Base-by-base conservation (phyloP, 805 yeast species). In the Pichia manshurica region DNA sequence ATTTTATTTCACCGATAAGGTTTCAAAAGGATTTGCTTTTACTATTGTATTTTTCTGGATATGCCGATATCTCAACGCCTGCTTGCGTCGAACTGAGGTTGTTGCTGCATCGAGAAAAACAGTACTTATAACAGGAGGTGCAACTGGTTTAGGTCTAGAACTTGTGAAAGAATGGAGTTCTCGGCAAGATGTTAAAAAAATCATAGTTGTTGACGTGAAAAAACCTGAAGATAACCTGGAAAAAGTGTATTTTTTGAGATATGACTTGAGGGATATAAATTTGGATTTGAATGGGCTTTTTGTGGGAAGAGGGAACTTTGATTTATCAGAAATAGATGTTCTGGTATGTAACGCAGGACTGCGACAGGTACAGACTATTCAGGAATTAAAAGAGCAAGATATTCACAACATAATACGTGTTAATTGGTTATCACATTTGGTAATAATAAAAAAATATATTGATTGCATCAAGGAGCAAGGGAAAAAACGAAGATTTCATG, bases 321-420 rank as follows among this genome's bases (percentile, higher is more conserved):
- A 48, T 10, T 33, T 49, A 7, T 21, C 38, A 15, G 40, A 45
- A 17, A 40, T 59, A 16, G 64, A 73, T 21, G 56, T 72, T 1
- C 48, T 74, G 32, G 58, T 78, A 8, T 69, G 72, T 47, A 77
- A 77, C 54, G 82, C 81, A 2, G 83, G 80, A 3, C 53, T 70
- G 1, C 63, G 80, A 35, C 73, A 71, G 43, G 50, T 53, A 38
- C 59, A 61, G 3, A 50, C 65, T 8, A 48, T 74, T 3, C 43
- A 69, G 21, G 55, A 60, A 4, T 37, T 67, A 36, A 31, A 54
- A 0, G 55, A 49, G 3, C 50, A 47, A 1, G 58, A 62, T 8
- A 59, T 72, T 5, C 51, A 50, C 6, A 48, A 56, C 7, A 65
- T 72, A 3, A 64, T 73, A 46, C 61, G 65, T 29, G 68, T 74